Evolutionary conservation across 345 rosid species (phyloP), one percentile per base, ranked within the genome.

Genomic region (Bretschneidera sinensis): DNA sequence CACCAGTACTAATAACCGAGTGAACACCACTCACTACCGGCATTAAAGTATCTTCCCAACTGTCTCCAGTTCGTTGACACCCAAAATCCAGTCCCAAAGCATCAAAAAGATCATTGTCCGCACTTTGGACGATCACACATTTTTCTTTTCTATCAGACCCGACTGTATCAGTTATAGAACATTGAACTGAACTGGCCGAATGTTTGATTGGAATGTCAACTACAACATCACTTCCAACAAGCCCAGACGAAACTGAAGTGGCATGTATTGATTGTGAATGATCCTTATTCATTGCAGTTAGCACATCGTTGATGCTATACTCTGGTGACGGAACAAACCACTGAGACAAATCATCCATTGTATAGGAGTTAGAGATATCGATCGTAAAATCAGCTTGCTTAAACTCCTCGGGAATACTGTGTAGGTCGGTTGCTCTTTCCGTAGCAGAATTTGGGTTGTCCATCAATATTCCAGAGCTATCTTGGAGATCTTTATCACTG

Each of bases 261-360:
- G 57, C 64, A 19, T 69, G 74, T 20, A 4, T 47, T 24, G 82
- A 49, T 15, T 65, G 71, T 58, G 71, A 65, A 61, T 53, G 63
- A 66, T 59, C 48, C 35, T 60, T 58, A 33, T 67, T 58, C 48
- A 59, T 16, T 17, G 57, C 25, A 64, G 67, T 52, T 24, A 47
- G 60, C 49, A 58, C 39, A 62, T 28, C 74, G 63, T 39, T 57
- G 15, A 65, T 48, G 77, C 66, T 48, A 4, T 62, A 61, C 64
- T 65, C 73, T 43, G 77, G 79, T 33, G 85, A 72, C 55, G 78
- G 78, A 55, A 65, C 61, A 57, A 85, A 81, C 75, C 79, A 78
- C 71, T 76, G 76, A 60, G 76, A 78, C 14, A 80, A 76, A 75
- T 81, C 81, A 47, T 84, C 88, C 43, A 68, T 25, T 55, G 67